Evolutionary conservation across 148 eudicot genomes (phyloP), one percentile per base, ranked within the genome.

Genomic region (Rhododendron vialii): DNA sequence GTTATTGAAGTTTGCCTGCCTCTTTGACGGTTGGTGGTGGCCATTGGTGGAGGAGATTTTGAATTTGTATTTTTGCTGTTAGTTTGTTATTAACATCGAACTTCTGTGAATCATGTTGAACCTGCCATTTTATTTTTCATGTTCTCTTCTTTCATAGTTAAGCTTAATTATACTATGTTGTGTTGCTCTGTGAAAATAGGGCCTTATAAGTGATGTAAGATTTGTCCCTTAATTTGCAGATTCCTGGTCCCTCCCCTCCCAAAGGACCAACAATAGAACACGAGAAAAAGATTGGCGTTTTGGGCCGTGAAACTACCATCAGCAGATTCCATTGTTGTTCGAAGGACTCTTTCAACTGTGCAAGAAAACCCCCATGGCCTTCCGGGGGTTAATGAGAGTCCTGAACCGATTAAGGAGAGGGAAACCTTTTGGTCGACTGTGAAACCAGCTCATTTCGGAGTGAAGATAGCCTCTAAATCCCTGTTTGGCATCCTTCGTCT

Each of bases 231-330:
- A 45, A 13, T 53, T 38, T 86, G 88, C 91, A 95, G 99, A 95
- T 96, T 85, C 97, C 94, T 83, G 99, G 99, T 24, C 95, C 95
- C 35, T 85, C 92, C 79, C 94, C 94, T 83, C 85, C 90, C 33
- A 92, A 92, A 87, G 99, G 99, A 36, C 88, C 95, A 8, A 83
- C 87, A 5, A 89, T 96, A 71, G 96, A 94, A 85, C 93, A 96
- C 80, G 97, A 92, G 84, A 93, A 96, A 86, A 87, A 92, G 74
- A 86, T 95, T 47, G 94, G 94, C 14, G 89, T 95, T 71, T 30
- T 96, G 99, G 99, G 96, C 95, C 7, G 91, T 96, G 59, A 91
- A 88, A 89, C 87, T 96, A 35, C 98, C 99, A 78, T 96, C 99
- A 43, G 95, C 99, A 35, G 99, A 96, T 84, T 83, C 97, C 24